Evolutionary conservation across 768 basidiomycete genomes (phyloP).

Genomic region (Psilocybe sp.): DNA sequence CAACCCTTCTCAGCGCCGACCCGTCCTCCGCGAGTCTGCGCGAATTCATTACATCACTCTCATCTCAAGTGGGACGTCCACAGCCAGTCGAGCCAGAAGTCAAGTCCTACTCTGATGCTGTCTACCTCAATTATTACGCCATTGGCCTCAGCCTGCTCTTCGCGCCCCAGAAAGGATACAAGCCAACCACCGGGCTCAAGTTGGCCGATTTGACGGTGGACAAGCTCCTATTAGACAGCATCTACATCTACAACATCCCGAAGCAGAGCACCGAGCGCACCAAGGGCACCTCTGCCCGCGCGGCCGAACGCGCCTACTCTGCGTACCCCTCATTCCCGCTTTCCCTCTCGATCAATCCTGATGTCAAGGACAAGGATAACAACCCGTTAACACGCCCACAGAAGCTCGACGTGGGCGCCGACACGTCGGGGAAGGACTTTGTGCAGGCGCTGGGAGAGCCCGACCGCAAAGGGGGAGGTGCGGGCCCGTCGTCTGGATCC

Average conservation of each 20-base stretch:
- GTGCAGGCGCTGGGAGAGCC: constrained; percentile 80
- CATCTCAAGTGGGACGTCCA: constrained; percentile 17
- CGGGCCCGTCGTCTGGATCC: constrained; percentile 78
- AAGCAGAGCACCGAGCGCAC: constrained; percentile 23
- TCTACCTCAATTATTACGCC: constrained; percentile 82
- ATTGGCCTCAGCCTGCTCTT: constrained; percentile 85
- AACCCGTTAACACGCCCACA: constrained; percentile 32
- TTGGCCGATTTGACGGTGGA: constrained; percentile 37
- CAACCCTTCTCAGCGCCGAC: constrained; percentile 46
- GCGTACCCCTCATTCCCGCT: constrained; percentile 58
- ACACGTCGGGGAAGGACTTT: constrained; percentile 75
- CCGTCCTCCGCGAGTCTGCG: constrained; percentile 46
- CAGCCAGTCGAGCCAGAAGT: constrained; percentile 48
- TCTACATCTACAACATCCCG: constrained; percentile 80
- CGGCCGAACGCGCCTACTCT: constrained; percentile 53
- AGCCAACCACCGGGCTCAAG: constrained; percentile 43
- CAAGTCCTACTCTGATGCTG: constrained; percentile 77
- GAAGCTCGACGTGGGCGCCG: constrained; percentile 38
- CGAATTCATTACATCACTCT: constrained; percentile 39
- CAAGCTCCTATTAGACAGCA: constrained; percentile 57
- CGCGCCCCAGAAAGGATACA: constrained; percentile 62
- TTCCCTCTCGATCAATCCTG: constrained; percentile 34
- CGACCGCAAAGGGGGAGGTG: constrained; percentile 85
- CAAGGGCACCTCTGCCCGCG: constrained; percentile 34
- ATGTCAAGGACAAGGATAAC: constrained; percentile 34